These are phyloP conservation scores for Histomonas meleagridis DNA, from an alignment of 208 protist species.

Conservation along the genomic window DNA sequence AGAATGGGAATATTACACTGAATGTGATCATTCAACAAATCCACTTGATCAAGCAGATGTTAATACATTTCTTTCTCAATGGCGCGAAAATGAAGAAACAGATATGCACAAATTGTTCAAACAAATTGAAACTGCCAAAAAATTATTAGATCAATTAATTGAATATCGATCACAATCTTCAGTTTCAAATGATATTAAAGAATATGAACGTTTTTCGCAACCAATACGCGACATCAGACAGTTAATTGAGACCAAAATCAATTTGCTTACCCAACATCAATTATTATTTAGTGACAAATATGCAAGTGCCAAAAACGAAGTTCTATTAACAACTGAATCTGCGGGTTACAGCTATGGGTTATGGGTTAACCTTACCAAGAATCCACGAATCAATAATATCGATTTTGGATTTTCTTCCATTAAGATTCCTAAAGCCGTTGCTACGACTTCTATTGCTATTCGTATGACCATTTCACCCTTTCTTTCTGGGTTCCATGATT, in stretches of 20 bases:
- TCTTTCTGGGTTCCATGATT: not conserved
- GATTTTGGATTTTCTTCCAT: not conserved
- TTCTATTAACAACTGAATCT: not conserved
- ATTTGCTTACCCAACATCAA: not conserved
- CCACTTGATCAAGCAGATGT: not conserved
- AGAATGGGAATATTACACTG: not conserved
- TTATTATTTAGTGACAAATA: slow-evolving; percentile 28
- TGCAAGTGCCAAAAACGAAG: not conserved
- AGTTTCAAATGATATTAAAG: not conserved
- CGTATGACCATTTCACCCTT: not conserved
- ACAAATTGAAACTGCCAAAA: not conserved
- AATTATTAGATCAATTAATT: not conserved
- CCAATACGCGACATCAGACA: not conserved
- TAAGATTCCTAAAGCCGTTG: not conserved
- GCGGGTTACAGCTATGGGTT: not conserved
- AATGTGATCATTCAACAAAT: not conserved
- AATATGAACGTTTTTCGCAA: not conserved
- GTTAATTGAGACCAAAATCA: not conserved
- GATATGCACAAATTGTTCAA: not conserved
- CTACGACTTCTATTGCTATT: not conserved
- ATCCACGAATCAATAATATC: slow-evolving; percentile 11
- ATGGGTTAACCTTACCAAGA: slow-evolving; percentile 24
- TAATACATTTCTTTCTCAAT: not conserved
- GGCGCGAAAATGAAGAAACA: not conserved
- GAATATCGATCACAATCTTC: not conserved